A percentile compares a stretch with the other conserved stretches of the same genome.
Evolutionary conservation across 257 asterid species (phyloP).

Genomic region (Solanum boliviense): DNA sequence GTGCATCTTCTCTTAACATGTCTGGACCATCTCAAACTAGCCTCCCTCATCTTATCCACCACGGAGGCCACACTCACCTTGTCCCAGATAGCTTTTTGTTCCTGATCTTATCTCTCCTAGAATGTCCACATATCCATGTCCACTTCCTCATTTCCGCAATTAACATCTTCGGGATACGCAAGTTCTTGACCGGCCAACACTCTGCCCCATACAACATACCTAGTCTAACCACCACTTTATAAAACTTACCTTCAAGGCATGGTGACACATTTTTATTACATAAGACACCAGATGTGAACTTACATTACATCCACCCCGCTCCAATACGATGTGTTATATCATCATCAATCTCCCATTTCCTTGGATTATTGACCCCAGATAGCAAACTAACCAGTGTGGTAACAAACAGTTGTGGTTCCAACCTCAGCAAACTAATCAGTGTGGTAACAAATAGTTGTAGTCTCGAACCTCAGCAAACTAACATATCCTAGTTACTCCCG

Average conservation of each 20-base stretch:
- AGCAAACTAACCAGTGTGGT: not conserved
- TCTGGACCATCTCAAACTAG: not conserved
- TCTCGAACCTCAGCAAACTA: not conserved
- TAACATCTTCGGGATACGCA: not conserved
- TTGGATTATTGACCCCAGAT: not conserved
- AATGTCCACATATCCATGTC: not conserved
- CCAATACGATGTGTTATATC: not conserved
- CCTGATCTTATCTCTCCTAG: not conserved
- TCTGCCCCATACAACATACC: not conserved
- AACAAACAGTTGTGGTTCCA: not conserved
- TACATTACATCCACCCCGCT: not conserved
- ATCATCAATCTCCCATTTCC: not conserved
- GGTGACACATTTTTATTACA: not conserved
- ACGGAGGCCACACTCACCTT: not conserved
- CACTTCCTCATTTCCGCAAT: not conserved
- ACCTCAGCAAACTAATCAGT: not conserved
- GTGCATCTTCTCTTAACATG: not conserved
- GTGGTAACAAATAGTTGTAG: not conserved
- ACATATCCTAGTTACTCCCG: not conserved
- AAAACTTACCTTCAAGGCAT: not conserved
- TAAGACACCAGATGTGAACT: not conserved
- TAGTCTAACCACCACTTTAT: not conserved
- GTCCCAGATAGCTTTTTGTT: not conserved
- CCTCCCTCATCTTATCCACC: not conserved
- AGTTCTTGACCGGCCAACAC: not conserved